phyloP scores from a whole-genome alignment of 371 early-diverging fungal genomes.

The Umbelopsis sp. region DNA sequence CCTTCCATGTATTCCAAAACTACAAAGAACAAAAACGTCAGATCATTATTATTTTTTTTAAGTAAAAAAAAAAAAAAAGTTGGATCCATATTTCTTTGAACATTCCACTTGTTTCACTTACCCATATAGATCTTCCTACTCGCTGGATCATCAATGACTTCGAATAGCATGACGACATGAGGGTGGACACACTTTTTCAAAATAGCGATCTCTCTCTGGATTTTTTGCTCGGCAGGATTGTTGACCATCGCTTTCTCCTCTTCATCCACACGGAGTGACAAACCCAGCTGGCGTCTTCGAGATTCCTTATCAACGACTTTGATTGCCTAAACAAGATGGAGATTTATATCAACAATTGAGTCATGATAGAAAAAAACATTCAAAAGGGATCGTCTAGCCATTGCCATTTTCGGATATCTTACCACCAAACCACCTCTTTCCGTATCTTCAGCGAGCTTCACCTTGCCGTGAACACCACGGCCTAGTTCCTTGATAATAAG shows the following conservation, averaged over 20 bases:
- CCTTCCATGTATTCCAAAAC: slow-evolving; percentile 87
- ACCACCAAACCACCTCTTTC: slow-evolving; percentile 76
- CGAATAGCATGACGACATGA: slow-evolving; percentile 86
- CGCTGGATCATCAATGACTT: slow-evolving; percentile 94
- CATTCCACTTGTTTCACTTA: slow-evolving; percentile 11
- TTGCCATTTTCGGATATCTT: slow-evolving; percentile 29
- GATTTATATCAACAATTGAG: neutral
- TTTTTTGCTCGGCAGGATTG: slow-evolving; percentile 70
- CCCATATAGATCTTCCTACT: slow-evolving; percentile 91
- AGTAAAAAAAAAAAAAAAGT: slow-evolving; percentile 15
- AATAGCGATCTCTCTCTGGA: slow-evolving; percentile 93
- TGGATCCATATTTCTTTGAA: neutral
- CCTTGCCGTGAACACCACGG: slow-evolving; percentile 93
- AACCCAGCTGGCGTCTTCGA: slow-evolving; percentile 66
- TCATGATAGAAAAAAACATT: neutral
- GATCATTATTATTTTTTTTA: neutral
- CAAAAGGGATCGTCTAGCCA: neutral
- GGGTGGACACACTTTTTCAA: slow-evolving; percentile 94
- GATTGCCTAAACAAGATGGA: slow-evolving; percentile 64
- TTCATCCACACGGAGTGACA: slow-evolving; percentile 35
- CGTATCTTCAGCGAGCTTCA: slow-evolving; percentile 83
- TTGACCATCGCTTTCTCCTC: neutral
- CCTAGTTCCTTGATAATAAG: slow-evolving; percentile 87
- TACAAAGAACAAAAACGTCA: slow-evolving; percentile 8
- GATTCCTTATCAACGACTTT: slow-evolving; percentile 85